These are phyloP conservation scores for Cynanchum wilfordii DNA, from an alignment of 257 asterid genomes.

Conservation along the genomic window DNA sequence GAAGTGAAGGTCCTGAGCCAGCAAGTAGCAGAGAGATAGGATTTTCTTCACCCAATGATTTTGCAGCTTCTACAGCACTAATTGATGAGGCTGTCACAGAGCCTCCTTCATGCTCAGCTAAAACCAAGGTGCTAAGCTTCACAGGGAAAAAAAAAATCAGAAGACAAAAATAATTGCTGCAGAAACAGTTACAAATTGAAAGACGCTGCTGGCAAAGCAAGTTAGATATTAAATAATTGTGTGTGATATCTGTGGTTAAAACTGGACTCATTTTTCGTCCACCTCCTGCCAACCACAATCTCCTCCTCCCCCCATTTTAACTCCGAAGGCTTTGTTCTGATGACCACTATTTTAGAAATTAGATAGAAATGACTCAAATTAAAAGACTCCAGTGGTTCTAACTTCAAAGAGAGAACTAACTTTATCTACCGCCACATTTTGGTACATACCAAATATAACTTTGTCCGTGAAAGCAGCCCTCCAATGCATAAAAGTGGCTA, in stretches of 20 bases:
- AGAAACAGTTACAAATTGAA: neutral
- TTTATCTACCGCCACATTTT: neutral
- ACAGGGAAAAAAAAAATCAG: slow-evolving; percentile 4
- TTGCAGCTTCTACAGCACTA: slow-evolving; percentile 88
- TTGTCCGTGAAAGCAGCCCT: neutral
- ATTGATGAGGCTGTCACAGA: slow-evolving; percentile 56
- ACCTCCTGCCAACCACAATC: neutral
- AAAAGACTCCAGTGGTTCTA: neutral
- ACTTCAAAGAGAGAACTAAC: neutral
- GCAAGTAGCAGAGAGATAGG: slow-evolving; percentile 66
- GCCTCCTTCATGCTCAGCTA: slow-evolving; percentile 84
- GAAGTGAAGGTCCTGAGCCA: slow-evolving; percentile 78
- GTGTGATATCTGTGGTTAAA: neutral
- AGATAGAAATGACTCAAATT: neutral
- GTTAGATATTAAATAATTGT: neutral
- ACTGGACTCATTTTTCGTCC: neutral
- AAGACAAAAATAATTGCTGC: neutral
- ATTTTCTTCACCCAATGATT: slow-evolving; percentile 55
- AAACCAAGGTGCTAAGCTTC: slow-evolving; percentile 77
- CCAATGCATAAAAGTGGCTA: neutral
- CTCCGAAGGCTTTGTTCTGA: neutral
- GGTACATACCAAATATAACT: neutral
- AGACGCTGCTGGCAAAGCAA: neutral
- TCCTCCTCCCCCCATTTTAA: neutral
- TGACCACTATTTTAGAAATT: neutral